Evolutionary conservation across 148 eudicot species (phyloP), one percentile per base, ranked within the genome.

Genomic region (Vaccinium corymbosum): DNA sequence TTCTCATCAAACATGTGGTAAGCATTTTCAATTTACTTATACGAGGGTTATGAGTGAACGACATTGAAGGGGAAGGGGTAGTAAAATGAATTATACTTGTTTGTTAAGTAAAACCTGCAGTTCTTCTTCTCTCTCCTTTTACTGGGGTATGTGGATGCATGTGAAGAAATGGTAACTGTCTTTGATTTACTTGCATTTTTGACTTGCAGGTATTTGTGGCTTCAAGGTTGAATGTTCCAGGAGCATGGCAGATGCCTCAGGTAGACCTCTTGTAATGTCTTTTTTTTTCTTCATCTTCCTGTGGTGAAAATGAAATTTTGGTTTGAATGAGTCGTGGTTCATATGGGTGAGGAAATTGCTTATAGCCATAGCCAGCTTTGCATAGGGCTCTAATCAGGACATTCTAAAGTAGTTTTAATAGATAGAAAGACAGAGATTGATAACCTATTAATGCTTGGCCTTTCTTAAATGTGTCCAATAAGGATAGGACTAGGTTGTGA

Each of bases 161-260:
- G 22, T 35, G 51, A 52, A 71, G 22, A 42, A 79, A 52, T 80
- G 79, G 29, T 49, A 80, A 80, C 7, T 49, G 35, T 66, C 56
- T 85, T 82, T 52, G 15, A 64, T 64, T n/a, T 64, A 64, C 71
- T 64, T 64, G 64, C 62, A 17, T 57, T 22, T 77, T 5, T 64
- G 62, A 19, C 46, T 59, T 87, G 86, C 94, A 94, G 98, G 92
- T 94, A 46, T 94, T 96, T 88, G 98, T 96, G 86, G 98, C 98
- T 85, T 96, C 98, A n/a, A 96, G 95, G 90, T 85, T 96, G 87
- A 96, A 96, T 84, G 98, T 94, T 80, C 98, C 97, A 17, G 98
- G 98, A 87, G 98, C 98, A 84, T 96, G 98, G 98, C 98, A 96
- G 86, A 96, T 96, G 98, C 98, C 98, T 85, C 98, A 93, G 95